Evolutionary conservation across 176 grass and related monocot genomes (phyloP).

Genomic region (Oryza officinalis): DNA sequence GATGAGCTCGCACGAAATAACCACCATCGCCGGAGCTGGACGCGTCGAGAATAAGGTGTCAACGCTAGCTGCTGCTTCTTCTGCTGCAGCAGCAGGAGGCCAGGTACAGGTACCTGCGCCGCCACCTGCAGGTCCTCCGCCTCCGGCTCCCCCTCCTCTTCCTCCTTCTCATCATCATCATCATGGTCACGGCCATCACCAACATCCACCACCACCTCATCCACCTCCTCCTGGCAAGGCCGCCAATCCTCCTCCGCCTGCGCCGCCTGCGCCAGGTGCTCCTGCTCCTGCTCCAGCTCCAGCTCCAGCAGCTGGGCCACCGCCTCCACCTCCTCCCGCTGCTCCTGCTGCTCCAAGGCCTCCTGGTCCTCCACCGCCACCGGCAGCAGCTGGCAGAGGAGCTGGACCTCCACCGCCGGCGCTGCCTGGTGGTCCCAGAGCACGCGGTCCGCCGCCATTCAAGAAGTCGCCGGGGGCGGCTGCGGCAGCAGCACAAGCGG

Average conservation of each 20-base stretch:
- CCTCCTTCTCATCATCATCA: not conserved
- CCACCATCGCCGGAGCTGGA: slow-evolving; percentile 9
- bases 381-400: slow-evolving; percentile 12
- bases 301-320: slow-evolving; percentile 36
- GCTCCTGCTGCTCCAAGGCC: slow-evolving; percentile 26
- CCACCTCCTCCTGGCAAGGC: not conserved
- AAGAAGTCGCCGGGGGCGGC: slow-evolving; percentile 15
- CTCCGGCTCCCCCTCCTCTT: not conserved
- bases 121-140: slow-evolving; percentile 7
- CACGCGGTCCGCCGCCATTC: slow-evolving; percentile 26
- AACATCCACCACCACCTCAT: too few species aligned
- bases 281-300: slow-evolving; percentile 25
- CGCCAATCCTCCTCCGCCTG: slow-evolving; percentile 22
- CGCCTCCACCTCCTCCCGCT: not conserved
- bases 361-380: slow-evolving; percentile 55
- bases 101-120: not conserved
- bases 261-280: too few species aligned
- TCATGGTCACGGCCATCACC: not conserved
- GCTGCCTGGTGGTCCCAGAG: slow-evolving; percentile 43
- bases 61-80: not conserved
- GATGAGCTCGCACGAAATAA: slow-evolving; percentile 36
- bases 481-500: not conserved
- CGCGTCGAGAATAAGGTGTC: too few species aligned
- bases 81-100: not conserved
- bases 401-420: slow-evolving; percentile 57